Evolutionary conservation across 371 early-diverging fungal genomes (phyloP), one percentile per base, ranked within the genome.

Genomic region (Actinomortierella ambigua): DNA sequence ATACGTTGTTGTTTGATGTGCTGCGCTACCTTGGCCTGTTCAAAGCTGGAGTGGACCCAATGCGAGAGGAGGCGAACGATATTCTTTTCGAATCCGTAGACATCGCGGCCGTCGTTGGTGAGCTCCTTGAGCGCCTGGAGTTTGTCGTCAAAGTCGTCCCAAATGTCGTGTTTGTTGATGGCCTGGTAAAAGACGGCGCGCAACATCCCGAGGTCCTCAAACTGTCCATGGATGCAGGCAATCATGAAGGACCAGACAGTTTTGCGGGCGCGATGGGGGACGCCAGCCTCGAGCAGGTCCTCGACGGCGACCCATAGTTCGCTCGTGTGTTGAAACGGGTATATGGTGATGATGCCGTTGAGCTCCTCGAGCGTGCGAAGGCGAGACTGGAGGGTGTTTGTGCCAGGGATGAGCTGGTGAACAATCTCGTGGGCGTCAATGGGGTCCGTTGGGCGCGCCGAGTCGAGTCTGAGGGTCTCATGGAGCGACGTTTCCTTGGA

Each of bases 11-110:
- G 67, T 24, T 59, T 61, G 59, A 66, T 52, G 24, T 59, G 65
- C 50, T 64, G 59, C 18, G 63, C 48, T 41, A 65, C 68, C 18
- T 77, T 65, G 20, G 76, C 70, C 28, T 70, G 68, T 13, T 77
- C 68, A 47, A 79, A 75, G 17, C 79, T 79, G 39, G 78, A 75
- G 42, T 75, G 71, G 24, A 86, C 56, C 89, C 90, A 87, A 34
- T 79, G 78, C 18, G 82, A 79, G 53, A 89, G 64, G 8, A 88
- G 63, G 40, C 81, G 79, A 17, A 68, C 82, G 6, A 91, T 77
- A 52, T 87, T 88, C 65, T 89, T 88, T 69, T 91, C 92, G 54
- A 90, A 87, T 1, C 85, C 83, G 43, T 88, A 84, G 22, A 90
- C 82, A 57, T 91, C 89, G 43, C 92, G 80, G 3, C 90, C 92